A percentile compares a stretch with the other conserved stretches of the same genome.
phyloP scores from a whole-genome alignment of 163 green algal species.

The Scenedesmus sp. region DNA sequence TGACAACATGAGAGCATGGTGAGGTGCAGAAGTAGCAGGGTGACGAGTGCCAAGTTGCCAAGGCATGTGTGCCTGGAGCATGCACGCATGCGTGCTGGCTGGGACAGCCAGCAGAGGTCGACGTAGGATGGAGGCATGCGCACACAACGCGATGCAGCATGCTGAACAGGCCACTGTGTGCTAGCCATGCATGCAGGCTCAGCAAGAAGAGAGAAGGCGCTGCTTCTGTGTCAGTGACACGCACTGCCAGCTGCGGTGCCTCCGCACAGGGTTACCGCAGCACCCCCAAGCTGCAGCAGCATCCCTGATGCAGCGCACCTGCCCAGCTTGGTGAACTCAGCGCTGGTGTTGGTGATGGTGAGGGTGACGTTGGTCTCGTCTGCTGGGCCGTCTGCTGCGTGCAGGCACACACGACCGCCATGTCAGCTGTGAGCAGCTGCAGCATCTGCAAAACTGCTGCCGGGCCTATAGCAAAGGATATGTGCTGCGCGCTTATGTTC shows the following conservation, averaged over 20 bases:
- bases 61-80: neutral
- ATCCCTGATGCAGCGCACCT: neutral
- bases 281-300: neutral
- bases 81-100: neutral
- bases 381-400: conserved; percentile 5
- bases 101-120: neutral
- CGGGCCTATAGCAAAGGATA: too few species aligned
- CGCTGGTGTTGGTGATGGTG: conserved; percentile 71
- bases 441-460: neutral
- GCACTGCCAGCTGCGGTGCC: too few species aligned
- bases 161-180: neutral
- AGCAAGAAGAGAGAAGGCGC: neutral
- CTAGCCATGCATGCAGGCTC: neutral
- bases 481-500: too few species aligned
- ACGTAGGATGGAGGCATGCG: neutral
- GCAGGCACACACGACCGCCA: neutral
- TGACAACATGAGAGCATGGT: neutral
- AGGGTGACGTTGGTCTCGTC: conserved; percentile 73
- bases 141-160: neutral
- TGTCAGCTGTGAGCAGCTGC: neutral
- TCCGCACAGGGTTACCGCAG: neutral
- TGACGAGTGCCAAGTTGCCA: neutral
- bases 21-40: neutral
- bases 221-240: neutral
- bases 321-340: conserved; percentile 62